Evolutionary conservation across 2,329 filamentous ascomycete genomes (phyloP).

Genomic region (Cercospora beticola): DNA sequence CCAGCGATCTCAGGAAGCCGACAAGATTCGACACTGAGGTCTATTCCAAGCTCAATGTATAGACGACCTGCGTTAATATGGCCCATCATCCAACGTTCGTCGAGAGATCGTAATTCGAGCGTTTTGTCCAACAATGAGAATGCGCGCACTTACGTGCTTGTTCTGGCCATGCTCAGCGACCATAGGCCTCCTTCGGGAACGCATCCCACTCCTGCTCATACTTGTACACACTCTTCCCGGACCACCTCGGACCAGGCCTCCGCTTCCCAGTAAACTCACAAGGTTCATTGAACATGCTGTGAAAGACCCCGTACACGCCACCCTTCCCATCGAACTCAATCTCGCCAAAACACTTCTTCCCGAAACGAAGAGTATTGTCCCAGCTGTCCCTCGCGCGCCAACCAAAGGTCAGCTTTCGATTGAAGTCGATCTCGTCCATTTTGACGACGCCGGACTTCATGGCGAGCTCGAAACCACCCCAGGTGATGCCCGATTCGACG

Average conservation of each 20-base stretch:
- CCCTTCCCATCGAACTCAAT: conserved; percentile 33
- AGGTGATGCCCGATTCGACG: conserved; percentile 41
- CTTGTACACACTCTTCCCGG: conserved; percentile 26
- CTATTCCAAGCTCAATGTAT: not conserved
- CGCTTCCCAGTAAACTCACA: conserved; percentile 35
- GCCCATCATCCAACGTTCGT: not conserved
- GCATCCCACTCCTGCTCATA: conserved; percentile 34
- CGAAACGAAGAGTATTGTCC: conserved; percentile 33
- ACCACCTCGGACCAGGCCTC: conserved; percentile 26
- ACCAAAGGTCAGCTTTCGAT: conserved; percentile 24
- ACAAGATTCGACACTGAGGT: not conserved
- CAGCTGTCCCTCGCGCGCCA: conserved; percentile 39
- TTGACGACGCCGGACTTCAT: conserved; percentile 46
- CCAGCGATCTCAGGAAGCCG: not conserved
- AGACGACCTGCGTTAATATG: not conserved
- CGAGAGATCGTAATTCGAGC: too few species aligned
- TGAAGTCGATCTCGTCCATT: conserved; percentile 35
- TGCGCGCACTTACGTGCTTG: too few species aligned
- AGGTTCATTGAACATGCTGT: conserved; percentile 31
- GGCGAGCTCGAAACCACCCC: conserved; percentile 50
- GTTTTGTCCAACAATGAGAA: too few species aligned
- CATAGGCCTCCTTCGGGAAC: conserved; percentile 34
- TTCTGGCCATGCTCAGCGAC: conserved; percentile 22
- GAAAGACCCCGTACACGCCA: conserved; percentile 29
- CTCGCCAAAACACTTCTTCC: conserved; percentile 37